Base-by-base conservation (phyloP, 2,329 filamentous ascomycete genomes). In the Emericellopsis atlantica region DNA sequence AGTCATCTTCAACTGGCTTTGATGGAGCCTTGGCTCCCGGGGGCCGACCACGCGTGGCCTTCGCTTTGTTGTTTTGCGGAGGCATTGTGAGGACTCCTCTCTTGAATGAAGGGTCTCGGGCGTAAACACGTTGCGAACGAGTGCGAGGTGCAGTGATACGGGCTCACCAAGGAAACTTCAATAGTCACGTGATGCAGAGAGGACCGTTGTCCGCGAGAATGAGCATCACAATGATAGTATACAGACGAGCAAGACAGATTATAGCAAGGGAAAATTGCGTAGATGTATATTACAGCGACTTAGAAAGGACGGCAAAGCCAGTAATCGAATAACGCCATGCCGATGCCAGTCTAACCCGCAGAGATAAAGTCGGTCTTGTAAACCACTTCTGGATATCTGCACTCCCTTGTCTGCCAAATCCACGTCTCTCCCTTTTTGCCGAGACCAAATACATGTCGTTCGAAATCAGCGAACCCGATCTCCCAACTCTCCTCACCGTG, bases 241-340 rank as follows among this genome's bases (percentile, higher is more conserved):
- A 34, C 4, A 21, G 18, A 21, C 18, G 18, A 3, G 18, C 18
- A 21, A 21, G 18, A 21, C 18, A 21, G 6, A 7, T 51, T 49
- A 53, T 52, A 57, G 49, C 57, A 62, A 61, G 56, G 64, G 66
- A 68, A 45, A 72, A 70, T 72, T 70, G 70, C 69, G 61, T 69
- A 67, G 63, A 64, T 69, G 61, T 72, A 73, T 74, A 74, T 74
- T 76, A 76, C 72, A 76, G 66, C 70, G 71, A 69, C 62, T 59
- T 65, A 65, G 62, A 64, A 62, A 59, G 61, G 61, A 60, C 57
- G 61, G 61, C 63, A 64, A 53, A 62, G 59, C 61, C 62, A 59
- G 50, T 60, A 59, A 54, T 54, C 50, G 59, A 56, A 56, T 44
- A 63, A 65, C 62, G 62, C 62, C 62, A 58, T 64, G 62, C 62